Base-by-base conservation (phyloP, 768 basidiomycete species). In the Epithele typhae region DNA sequence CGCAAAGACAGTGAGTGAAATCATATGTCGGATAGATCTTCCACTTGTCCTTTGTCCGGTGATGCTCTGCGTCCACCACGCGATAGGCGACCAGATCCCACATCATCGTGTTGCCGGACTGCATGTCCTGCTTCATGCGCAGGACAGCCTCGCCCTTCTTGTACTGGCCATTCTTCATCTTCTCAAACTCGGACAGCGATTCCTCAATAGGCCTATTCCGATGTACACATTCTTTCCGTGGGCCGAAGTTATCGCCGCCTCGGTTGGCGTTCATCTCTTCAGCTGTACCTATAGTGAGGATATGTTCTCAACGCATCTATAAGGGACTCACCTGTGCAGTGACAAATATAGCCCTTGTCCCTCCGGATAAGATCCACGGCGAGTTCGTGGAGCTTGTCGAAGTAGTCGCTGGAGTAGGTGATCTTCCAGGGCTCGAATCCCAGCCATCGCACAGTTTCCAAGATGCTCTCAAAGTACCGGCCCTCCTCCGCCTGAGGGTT, bases 71-170 rank as follows among this genome's bases (percentile, higher is more conserved):
- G 41, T 87, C 79, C 43, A 97, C 75, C 14, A 98, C 91, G 22
- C 96, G 85, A 64, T 98, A 99, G 6, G 95, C 95, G 27, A 96
- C 89, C 45, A 96, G 68, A 69, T 99, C 96, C 96, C 96, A 99
- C 96, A 99, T 97, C 68, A 93, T 92, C 10, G 95, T 95, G 65
- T 98, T 99, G 11, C 87, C 86, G 50, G 91, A 89, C 37, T 80
- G 74, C 22, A 98, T 69, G 62, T 98, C 91, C 69, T 94, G 91
- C 69, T 99, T 99, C 96, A 99, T 98, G 30, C 96, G 82, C 40
- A 99, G 68, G 53, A 87, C 89, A 30, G 91, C 93, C 65, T 93
- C 87, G 57, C 95, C 93, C 43, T 92, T 92, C 43, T 81, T 75
- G 66, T 95, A 98, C 52, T 82, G 75, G 8, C 96, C 96, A 45